A percentile compares a stretch with the other conserved stretches of the same genome.
These are phyloP conservation scores for Zalaria obscura DNA, from an alignment of 2,329 filamentous ascomycete species.

Conservation along the genomic window DNA sequence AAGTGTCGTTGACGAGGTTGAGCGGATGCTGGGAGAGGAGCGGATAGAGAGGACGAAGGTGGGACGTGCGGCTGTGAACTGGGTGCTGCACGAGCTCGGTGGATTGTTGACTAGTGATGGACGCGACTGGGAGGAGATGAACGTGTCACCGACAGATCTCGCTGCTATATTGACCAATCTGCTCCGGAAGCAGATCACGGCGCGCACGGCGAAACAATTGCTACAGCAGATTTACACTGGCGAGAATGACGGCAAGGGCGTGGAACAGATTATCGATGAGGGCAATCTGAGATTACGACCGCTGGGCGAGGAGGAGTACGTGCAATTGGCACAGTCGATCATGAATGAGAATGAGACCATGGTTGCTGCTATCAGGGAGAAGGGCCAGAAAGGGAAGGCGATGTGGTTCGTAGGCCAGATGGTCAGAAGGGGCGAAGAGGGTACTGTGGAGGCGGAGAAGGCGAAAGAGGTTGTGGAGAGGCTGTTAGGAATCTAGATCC, in stretches of 20 bases:
- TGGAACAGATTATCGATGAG: constrained; percentile 40
- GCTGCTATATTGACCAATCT: constrained; percentile 29
- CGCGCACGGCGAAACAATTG: constrained; percentile 45
- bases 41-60: constrained; percentile 14
- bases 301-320: constrained; percentile 42
- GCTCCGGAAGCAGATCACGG: constrained; percentile 29
- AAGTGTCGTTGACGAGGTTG: constrained; percentile 41
- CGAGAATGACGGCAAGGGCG: constrained; percentile 20
- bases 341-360: constrained; percentile 41
- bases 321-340: constrained; percentile 36
- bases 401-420: constrained; percentile 57
- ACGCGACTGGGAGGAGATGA: constrained; percentile 25
- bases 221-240: constrained; percentile 41
- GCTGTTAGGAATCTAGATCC: constrained; percentile 20
- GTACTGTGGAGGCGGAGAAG: constrained; percentile 45
- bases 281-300: constrained; percentile 41
- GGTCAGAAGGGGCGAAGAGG: constrained; percentile 46
- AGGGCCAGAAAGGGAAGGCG: constrained; percentile 49
- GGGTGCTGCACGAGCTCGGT: constrained; percentile 40
- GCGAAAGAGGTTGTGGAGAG: constrained; percentile 40
- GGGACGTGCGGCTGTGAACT: constrained; percentile 43
- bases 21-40: constrained; percentile 3
- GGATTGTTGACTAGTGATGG: constrained; percentile 26
- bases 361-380: constrained; percentile 44
- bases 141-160: constrained; percentile 24